Evolutionary conservation across 2,329 filamentous ascomycete genomes (phyloP), one percentile per base, ranked within the genome.

Genomic region (Colletotrichum paranaense): DNA sequence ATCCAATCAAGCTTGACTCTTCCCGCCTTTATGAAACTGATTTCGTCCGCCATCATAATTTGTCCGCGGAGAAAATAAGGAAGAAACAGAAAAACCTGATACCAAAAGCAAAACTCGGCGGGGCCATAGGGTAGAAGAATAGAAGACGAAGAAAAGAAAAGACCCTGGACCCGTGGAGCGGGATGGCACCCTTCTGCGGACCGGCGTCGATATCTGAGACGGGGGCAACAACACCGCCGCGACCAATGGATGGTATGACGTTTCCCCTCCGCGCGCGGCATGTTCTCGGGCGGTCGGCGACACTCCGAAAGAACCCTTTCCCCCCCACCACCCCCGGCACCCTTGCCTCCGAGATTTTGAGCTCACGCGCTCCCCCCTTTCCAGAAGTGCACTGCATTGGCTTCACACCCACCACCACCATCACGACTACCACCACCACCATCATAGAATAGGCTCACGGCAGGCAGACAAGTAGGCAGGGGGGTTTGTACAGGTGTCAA

Each of bases 291-390:
- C 68, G 68, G 64, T 60, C 67, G 60, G 56, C 55, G 60, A 65
- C 46, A 46, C 60, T 73, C 70, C 67, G 67, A 70, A 56, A 24
- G 42, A 49, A 38, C 16, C 55, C 30, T 57, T 56, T n/a, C 30
- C 66, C 28, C 46, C 26, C 28, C 42, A 49, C 42, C 42, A 32
- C 12, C 28, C 53, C 66, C 71, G 67, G 67, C 55, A 73, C 62
- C 56, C 46, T 62, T 73, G 56, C 70, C 70, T 70, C 70, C 70
- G 70, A 70, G 53, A 56, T 28, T 65, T 46, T 73, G 30, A 46
- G 55, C 62, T 66, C 62, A 66, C 55, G 55, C 46, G 56, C 67
- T 60, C 42, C 24, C 24, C 55, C 30, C 19, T 24, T 22, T 28
- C 59, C 55, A 16, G 14, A 28, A 14, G 26, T 63, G 56, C 22